Evolutionary conservation across 192 early-diverging fungal genomes (phyloP).

Genomic region (Phlyctochytrium planicorne): DNA sequence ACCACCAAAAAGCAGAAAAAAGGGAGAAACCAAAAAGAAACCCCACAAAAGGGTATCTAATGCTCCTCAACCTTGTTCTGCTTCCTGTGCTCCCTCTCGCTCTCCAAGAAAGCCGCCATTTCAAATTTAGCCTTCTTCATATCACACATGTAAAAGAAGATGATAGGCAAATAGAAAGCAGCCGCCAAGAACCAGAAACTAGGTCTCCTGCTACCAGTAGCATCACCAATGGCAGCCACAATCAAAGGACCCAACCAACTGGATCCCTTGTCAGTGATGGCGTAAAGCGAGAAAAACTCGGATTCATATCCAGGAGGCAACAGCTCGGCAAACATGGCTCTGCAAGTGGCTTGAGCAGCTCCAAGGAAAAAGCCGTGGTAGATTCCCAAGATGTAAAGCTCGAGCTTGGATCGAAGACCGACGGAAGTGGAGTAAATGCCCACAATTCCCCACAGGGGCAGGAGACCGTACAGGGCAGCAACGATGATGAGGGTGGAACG

Average conservation of each 20-base stretch:
- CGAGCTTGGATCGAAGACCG: slow-evolving; percentile 23
- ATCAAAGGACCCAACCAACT: slow-evolving; percentile 37
- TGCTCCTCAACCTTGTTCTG: too few species aligned
- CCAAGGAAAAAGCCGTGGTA: slow-evolving; percentile 27
- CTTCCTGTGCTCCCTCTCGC: slow-evolving; percentile 6
- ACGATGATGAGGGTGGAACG: slow-evolving; percentile 25
- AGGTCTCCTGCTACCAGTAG: slow-evolving; percentile 52
- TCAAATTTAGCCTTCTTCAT: slow-evolving; percentile 57
- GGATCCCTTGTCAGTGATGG: slow-evolving; percentile 37
- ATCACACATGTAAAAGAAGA: slow-evolving; percentile 55
- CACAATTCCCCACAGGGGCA: slow-evolving; percentile 28
- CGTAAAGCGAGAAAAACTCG: slow-evolving; percentile 40
- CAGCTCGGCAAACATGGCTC: slow-evolving; percentile 32
- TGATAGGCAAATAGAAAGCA: slow-evolving; percentile 52
- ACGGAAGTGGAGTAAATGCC: slow-evolving; percentile 30
- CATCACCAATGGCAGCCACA: slow-evolving; percentile 7
- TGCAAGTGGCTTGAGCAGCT: slow-evolving; percentile 24
- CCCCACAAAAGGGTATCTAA: too few species aligned
- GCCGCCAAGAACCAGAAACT: slow-evolving; percentile 55
- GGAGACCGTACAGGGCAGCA: slow-evolving; percentile 6
- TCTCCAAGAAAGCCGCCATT: slow-evolving; percentile 19
- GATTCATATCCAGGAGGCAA: slow-evolving; percentile 34
- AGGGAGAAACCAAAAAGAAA: too few species aligned
- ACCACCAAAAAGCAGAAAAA: too few species aligned
- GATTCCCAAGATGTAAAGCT: slow-evolving; percentile 22